Conservation (phyloP, 2,329 filamentous ascomycete genomes). For the Phaeosphaeria sp. region DNA sequence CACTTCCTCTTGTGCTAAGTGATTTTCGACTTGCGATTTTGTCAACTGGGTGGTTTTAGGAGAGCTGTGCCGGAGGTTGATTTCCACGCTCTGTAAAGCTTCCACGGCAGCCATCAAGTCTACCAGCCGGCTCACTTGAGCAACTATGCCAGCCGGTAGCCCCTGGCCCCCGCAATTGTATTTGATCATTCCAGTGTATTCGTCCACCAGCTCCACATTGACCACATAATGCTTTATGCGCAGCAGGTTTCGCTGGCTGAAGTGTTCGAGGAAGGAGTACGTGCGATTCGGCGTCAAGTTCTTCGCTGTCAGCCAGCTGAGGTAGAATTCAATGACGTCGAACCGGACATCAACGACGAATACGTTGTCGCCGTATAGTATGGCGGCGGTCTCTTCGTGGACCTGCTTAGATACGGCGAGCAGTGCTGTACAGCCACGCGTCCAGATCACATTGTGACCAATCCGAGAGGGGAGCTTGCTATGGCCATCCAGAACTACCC, state of each 20-base stretch:
- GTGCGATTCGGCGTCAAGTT: constrained; percentile 50
- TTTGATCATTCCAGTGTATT: constrained; percentile 60
- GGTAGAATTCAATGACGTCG: constrained; percentile 52
- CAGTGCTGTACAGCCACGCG: constrained; percentile 49
- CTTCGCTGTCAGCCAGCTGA: constrained; percentile 52
- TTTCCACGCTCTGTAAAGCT: constrained; percentile 32
- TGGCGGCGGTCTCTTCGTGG: constrained; percentile 53
- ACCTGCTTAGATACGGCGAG: constrained; percentile 51
- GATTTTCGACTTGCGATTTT: no score
- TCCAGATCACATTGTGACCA: constrained; percentile 51
- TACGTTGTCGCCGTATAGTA: constrained; percentile 55
- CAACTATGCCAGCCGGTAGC: constrained; percentile 51
- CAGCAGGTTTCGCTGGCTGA: constrained; percentile 51
- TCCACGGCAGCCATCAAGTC: constrained; percentile 40
- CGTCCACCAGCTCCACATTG: constrained; percentile 56
- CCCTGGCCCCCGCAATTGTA: constrained; percentile 57
- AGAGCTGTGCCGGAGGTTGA: constrained; percentile 27
- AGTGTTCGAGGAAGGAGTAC: constrained; percentile 51
- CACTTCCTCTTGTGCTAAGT: constrained; percentile 42
- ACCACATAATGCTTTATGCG: constrained; percentile 52
- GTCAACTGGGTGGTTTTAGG: no score
- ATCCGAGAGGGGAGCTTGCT: constrained; percentile 30
- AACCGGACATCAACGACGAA: constrained; percentile 57
- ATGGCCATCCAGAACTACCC: constrained; percentile 37
- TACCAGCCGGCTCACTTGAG: constrained; percentile 52